A percentile compares a stretch with the other conserved stretches of the same genome.
Evolutionary conservation across 495 filamentous ascomycete species (phyloP).

Genomic region (Bombardia bombarda): DNA sequence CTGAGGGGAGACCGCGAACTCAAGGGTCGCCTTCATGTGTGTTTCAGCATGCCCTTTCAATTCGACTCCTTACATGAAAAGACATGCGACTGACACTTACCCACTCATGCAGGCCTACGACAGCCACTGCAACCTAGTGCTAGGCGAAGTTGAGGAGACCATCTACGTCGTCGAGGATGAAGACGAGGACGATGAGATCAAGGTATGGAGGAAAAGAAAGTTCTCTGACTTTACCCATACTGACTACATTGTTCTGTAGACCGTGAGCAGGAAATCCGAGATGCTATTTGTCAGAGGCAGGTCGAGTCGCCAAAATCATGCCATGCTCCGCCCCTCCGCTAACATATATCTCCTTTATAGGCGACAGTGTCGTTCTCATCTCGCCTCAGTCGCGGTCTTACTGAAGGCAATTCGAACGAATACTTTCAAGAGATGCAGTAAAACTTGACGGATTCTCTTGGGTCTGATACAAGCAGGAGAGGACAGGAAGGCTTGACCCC

Average conservation of each 20-base stretch:
- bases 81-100: no score
- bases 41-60: conserved; percentile 19
- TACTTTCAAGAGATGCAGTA: no score
- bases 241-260: conserved; percentile 41
- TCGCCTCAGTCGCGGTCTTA: conserved; percentile 54
- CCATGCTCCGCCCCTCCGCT: background rate
- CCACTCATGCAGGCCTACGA: conserved; percentile 72
- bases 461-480: no score
- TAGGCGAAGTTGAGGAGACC: conserved; percentile 95
- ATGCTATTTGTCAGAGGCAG: conserved; percentile 98
- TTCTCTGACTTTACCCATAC: background rate
- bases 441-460: no score
- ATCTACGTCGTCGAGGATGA: conserved; percentile 90
- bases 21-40: conserved; percentile 87
- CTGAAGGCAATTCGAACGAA: no score
- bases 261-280: conserved; percentile 89
- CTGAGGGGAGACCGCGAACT: conserved; percentile 90
- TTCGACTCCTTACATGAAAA: no score
- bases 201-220: conserved; percentile 11
- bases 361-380: conserved; percentile 94
- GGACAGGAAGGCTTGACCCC: no score
- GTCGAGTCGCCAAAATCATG: conserved; percentile 13
- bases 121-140: conserved; percentile 95
- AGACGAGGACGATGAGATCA: conserved; percentile 51
- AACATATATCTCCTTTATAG: background rate